Base-by-base conservation (phyloP, 2,329 filamentous ascomycete genomes). In the Zarea fungicola region DNA sequence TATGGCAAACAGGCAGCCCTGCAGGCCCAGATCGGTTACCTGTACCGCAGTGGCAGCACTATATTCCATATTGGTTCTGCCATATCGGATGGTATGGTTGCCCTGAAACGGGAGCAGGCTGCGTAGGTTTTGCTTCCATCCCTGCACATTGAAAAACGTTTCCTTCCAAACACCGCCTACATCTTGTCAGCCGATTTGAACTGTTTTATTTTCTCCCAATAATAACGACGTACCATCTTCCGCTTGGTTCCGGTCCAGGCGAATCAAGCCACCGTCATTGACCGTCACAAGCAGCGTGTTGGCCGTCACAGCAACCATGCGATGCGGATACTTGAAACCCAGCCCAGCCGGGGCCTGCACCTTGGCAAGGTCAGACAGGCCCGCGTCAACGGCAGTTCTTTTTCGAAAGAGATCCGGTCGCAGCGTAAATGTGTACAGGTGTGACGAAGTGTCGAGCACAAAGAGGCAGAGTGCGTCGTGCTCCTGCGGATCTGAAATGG, bases 381-480 rank as follows among this genome's bases (percentile, higher is more conserved):
- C 84, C 44, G 84, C 80, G 56, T 95, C 89, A 14, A 84, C 80
- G 18, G 81, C 81, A 1, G 78, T 74, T 51, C 78, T 76, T 63
- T 83, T 83, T 52, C 83, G 78, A 65, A 97, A 95, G 61, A 88
- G 85, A 57, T 93, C 88, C 25, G 87, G 85, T 51, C 85, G 84
- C 42, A 99, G 69, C n/a, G 79, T 85, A 56, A 99, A 77, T 11
- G 88, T 90, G 68, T 91, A 91, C 16, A 99, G 75, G 55, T 89
- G 83, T 61, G 85, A 87, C n/a, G 79, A 74, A 53, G 83, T 79
- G 52, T 91, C 92, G 59, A 96, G 75, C 43, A 87, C 86, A 65
- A 90, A 95, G 36, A 90, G 78, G 57, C 80, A 85, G 44, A 96
- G 71, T 52, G 83, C 78, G 72, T 95, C 87, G 59, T 85, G 85